phyloP scores from a whole-genome alignment of 441 rosid genomes.

The Dalechampia spathulata region DNA sequence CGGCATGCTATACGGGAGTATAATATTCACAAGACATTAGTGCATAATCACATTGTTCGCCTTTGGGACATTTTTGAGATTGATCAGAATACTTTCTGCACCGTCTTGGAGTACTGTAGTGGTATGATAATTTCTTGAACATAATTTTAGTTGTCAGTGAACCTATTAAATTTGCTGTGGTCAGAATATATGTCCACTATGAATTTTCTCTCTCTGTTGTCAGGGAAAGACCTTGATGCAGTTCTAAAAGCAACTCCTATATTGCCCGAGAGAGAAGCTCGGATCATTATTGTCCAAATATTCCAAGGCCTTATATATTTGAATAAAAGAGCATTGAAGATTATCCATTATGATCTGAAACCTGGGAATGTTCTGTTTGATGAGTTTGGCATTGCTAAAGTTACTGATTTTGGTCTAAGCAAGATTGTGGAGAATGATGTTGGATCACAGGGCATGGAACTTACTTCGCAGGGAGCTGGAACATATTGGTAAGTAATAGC shows the following conservation, averaged over 20 bases:
- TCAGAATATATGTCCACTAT: slow-evolving; percentile 11
- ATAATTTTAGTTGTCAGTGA: too few relatives aligned
- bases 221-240: slow-evolving; percentile 99
- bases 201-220: slow-evolving; percentile 8
- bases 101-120: slow-evolving; percentile 93
- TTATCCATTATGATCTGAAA: slow-evolving; percentile 96
- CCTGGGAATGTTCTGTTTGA: slow-evolving; percentile 98
- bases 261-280: slow-evolving; percentile 95
- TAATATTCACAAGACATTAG: slow-evolving; percentile 95
- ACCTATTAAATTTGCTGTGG: background rate
- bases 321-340: slow-evolving; percentile 78
- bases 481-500: slow-evolving; percentile 77
- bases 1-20: slow-evolving; percentile 94
- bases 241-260: slow-evolving; percentile 87
- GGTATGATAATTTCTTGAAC: slow-evolving; percentile 37
- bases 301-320: slow-evolving; percentile 95
- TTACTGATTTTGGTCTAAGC: slow-evolving; percentile 99
- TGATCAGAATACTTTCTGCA: slow-evolving; percentile 96
- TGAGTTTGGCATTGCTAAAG: slow-evolving; percentile 94
- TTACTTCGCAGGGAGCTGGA: slow-evolving; percentile 99
- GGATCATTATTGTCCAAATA: slow-evolving; percentile 87
- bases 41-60: slow-evolving; percentile 96
- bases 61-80: slow-evolving; percentile 99
- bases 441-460: slow-evolving; percentile 99
- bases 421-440: slow-evolving; percentile 92